Evolutionary conservation across 805 yeast genomes (phyloP).

Genomic region (Candida endomychidarum): DNA sequence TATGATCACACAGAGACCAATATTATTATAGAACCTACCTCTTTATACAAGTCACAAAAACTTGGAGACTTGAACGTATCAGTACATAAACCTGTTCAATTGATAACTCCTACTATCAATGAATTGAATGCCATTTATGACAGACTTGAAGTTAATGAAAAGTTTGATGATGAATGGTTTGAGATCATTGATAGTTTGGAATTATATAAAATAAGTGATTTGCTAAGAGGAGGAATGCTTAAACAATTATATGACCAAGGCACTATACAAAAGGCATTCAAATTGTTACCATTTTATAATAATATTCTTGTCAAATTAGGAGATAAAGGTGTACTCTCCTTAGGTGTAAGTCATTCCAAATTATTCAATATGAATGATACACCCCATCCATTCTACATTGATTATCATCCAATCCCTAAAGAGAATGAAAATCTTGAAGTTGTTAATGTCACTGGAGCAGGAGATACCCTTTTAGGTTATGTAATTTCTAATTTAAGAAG

Average conservation of each 20-base stretch:
- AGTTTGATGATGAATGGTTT: slow-evolving; percentile 68
- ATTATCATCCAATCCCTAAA: slow-evolving; percentile 53
- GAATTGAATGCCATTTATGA: slow-evolving; percentile 60
- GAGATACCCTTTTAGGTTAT: slow-evolving; percentile 76
- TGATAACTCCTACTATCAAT: slow-evolving; percentile 67
- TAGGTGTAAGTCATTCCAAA: slow-evolving; percentile 31
- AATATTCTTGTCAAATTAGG: slow-evolving; percentile 69
- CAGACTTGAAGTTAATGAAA: slow-evolving; percentile 40
- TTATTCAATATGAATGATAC: slow-evolving; percentile 14
- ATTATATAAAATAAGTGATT: slow-evolving; percentile 37
- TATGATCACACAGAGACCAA: slow-evolving; percentile 23
- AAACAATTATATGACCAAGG: slow-evolving; percentile 39
- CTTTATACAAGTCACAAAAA: slow-evolving; percentile 57
- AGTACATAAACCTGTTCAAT: slow-evolving; percentile 39
- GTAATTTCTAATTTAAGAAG: slow-evolving; percentile 36
- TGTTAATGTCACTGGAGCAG: slow-evolving; percentile 82
- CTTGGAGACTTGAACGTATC: slow-evolving; percentile 39
- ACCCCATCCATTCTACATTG: slow-evolving; percentile 54
- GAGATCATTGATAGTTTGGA: slow-evolving; percentile 60
- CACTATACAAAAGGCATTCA: slow-evolving; percentile 63
- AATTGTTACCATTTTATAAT: slow-evolving; percentile 73
- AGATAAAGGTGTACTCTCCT: slow-evolving; percentile 52
- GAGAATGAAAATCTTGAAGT: slow-evolving; percentile 35
- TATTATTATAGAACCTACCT: slow-evolving; percentile 75
- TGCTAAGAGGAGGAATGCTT: slow-evolving; percentile 36